A percentile compares a stretch with the other conserved stretches of the same genome.
Conservation (phyloP, 1,284 basidiomycete species). For the Puccinia hordei region DNA sequence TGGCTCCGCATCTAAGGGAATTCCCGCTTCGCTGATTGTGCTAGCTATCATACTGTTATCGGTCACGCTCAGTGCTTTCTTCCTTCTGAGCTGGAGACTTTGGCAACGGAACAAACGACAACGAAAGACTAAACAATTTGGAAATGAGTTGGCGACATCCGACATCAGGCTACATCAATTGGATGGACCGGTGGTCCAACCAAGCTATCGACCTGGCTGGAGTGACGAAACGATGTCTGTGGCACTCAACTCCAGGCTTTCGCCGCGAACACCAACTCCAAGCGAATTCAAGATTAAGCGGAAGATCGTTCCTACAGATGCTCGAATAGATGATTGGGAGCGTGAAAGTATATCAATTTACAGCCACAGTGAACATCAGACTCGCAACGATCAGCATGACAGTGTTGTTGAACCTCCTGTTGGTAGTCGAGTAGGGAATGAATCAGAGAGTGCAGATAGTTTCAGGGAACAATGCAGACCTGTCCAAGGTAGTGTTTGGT, state of each 20-base stretch:
- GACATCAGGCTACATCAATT: conserved; percentile 35
- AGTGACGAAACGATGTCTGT: neutral
- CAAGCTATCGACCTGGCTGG: conserved; percentile 2
- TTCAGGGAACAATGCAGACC: neutral
- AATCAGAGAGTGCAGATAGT: neutral
- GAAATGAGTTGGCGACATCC: conserved; percentile 21
- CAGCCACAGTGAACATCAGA: conserved; percentile 9
- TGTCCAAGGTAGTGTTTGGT: conserved; percentile 6
- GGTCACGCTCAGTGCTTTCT: neutral
- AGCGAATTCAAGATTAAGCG: conserved; percentile 45
- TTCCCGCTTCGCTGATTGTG: conserved; percentile 19
- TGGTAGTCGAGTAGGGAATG: neutral
- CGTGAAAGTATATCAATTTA: conserved; percentile 25
- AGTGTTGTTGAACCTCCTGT: neutral
- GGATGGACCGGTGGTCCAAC: conserved; percentile 4
- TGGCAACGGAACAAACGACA: conserved; percentile 28
- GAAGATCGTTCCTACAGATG: conserved; percentile 27
- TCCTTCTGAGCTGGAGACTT: conserved; percentile 24
- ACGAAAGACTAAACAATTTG: conserved; percentile 36
- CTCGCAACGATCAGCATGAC: neutral
- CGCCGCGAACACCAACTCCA: conserved; percentile 7
- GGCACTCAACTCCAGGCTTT: neutral
- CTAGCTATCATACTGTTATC: conserved; percentile 20
- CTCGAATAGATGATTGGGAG: conserved; percentile 17
- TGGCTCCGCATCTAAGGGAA: neutral